phyloP scores from a whole-genome alignment of 2,329 filamentous ascomycete genomes.

The Magnaporthiopsis rhizophila region DNA sequence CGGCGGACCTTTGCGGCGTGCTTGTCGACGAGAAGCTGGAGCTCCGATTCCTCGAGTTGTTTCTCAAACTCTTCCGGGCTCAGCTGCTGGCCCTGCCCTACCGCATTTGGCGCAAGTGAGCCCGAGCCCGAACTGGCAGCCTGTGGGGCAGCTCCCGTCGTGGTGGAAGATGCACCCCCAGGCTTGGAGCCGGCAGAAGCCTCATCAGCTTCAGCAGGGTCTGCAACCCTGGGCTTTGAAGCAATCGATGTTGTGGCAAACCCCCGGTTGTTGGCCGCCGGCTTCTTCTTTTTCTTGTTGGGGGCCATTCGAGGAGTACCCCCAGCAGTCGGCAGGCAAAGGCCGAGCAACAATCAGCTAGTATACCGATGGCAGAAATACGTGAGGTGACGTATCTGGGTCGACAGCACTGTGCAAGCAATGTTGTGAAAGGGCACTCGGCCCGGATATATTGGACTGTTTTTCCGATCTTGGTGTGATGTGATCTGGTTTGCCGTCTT shows the following conservation, averaged over 20 bases:
- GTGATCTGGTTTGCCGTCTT: background rate
- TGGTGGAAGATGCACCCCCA: constrained; percentile 14
- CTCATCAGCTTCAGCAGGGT: constrained; percentile 33
- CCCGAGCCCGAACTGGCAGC: background rate
- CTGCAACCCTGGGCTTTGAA: constrained; percentile 62
- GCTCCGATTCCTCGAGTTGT: constrained; percentile 81
- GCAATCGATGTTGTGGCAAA: constrained; percentile 92
- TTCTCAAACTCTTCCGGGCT: constrained; percentile 84
- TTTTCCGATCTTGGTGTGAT: background rate
- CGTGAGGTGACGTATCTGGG: background rate
- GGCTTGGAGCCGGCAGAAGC: constrained; percentile 18
- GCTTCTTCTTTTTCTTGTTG: constrained; percentile 88
- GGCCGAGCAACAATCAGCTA: background rate
- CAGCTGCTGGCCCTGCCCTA: constrained; percentile 34
- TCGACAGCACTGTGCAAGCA: background rate
- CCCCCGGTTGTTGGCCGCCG: constrained; percentile 75
- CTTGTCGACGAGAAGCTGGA: constrained; percentile 83
- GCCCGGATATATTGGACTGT: background rate
- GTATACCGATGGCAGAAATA: background rate
- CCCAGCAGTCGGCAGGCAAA: background rate
- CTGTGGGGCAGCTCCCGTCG: constrained; percentile 16
- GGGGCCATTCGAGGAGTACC: constrained; percentile 49
- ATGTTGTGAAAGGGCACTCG: background rate
- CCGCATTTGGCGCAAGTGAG: background rate
- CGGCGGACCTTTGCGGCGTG: constrained; percentile 69